These are phyloP conservation scores for Cornus suecica DNA, from an alignment of 148 eudicot species.

Conservation along the genomic window DNA sequence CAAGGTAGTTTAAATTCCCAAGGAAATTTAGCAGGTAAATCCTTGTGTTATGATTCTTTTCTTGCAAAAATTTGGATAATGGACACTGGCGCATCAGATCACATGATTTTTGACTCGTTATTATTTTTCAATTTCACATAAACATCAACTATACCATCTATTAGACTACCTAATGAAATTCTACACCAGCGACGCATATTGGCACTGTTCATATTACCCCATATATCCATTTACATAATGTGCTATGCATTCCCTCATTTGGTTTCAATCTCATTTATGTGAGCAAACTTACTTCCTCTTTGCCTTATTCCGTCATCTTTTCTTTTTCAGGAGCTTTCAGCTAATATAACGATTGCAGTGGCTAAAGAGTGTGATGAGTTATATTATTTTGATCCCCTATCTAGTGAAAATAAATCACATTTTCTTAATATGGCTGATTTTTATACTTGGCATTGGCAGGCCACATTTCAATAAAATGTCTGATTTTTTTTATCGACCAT, in stretches of 20 bases:
- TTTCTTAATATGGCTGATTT: background rate
- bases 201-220: background rate
- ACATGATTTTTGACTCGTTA: background rate
- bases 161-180: background rate
- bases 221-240: background rate
- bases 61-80: background rate
- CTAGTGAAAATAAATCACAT: background rate
- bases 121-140: background rate
- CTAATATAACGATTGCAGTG: background rate
- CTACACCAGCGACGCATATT: background rate
- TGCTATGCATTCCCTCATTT: background rate
- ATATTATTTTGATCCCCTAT: background rate
- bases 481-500: background rate
- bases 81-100: background rate
- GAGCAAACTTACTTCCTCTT: background rate
- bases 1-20: background rate
- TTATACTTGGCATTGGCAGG: background rate
- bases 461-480: too few species aligned
- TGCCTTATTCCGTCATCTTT: background rate
- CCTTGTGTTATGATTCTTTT: background rate
- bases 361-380: background rate
- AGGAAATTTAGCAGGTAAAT: too few species aligned
- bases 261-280: background rate
- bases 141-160: background rate
- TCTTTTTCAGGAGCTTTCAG: background rate